Evolutionary conservation across 352 stramenopile species (phyloP), one percentile per base, ranked within the genome.

Genomic region (Pythium sp.): DNA sequence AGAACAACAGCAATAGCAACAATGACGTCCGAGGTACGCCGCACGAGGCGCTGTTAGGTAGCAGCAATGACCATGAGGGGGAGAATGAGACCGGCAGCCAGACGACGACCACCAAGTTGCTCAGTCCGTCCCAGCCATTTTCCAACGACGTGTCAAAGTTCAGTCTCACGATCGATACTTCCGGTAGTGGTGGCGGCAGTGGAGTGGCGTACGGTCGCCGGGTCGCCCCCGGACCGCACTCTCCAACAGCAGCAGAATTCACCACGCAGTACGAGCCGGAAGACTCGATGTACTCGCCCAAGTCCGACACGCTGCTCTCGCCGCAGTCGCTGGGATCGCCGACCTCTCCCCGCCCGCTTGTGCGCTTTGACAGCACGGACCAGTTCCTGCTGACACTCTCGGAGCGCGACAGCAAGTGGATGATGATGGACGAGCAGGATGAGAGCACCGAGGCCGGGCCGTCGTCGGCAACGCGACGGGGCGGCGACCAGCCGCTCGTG

Each of bases 281-380:
- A n/a, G 72, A 74, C 24, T 78, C 77, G 1, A 36, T 64, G 18
- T 91, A 78, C 74, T 93, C 85, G 0, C 85, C 85, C 7, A 83
- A 84, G 34, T 93, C 82, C 0, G 84, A 93, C 34, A 79, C 71
- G 1, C 59, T 80, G 5, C 64, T 78, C 1, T 90, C 84, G 38
- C 84, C 84, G 9, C 79, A 78, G 46, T 92, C 84, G 0, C 77
- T 82, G 8, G 76, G 76, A 15, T 92, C 82, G n/a, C 69, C 78
- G 32, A 80, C 69, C 53, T 92, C 84, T 24, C 81, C 87, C 8
- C 76, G 81, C 12, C 66, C 77, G 47, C 75, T 92, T 2, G 68
- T 75, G 2, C 83, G 87, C n/a, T 90, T 81, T 22, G 87, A 94
- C 62, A 93, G 84, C 65, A 94, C 87, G 4, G 87, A 94, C 55